Percentiles rank a stretch among this genome's conserved stretches.
Conservation (phyloP, 192 early-diverging fungal species). For the Backusella circina region DNA sequence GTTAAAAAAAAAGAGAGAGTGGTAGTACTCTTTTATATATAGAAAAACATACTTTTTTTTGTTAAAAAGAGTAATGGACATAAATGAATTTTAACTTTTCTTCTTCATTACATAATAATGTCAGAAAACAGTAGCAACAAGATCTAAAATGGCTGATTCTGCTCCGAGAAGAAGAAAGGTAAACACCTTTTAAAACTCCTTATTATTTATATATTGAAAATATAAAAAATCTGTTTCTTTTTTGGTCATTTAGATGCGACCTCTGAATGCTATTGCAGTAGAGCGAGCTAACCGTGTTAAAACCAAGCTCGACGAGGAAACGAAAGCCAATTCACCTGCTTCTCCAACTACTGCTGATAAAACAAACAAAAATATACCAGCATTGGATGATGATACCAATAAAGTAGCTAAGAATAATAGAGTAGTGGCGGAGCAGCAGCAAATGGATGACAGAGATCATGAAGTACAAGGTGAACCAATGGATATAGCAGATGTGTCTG, state of each 20-base stretch:
- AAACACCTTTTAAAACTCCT: background rate
- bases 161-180: background rate
- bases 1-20: background rate
- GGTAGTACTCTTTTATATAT: background rate
- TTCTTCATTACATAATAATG: background rate
- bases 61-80: background rate
- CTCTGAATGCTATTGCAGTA: background rate
- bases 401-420: too few species aligned
- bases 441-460: background rate
- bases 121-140: background rate
- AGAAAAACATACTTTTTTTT: background rate
- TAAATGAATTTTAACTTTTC: background rate
- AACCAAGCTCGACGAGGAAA: background rate
- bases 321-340: background rate
- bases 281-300: background rate
- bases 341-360: background rate
- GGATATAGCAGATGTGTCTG: background rate
- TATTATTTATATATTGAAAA: background rate
- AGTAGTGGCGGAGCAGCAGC: background rate
- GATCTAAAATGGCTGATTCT: background rate
- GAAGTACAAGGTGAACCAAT: background rate
- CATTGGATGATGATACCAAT: background rate
- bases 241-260: background rate
- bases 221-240: background rate
- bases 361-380: background rate